Conservation (phyloP, 1,139 yeast genomes). For the Kurtzmaniella natalensis region DNA sequence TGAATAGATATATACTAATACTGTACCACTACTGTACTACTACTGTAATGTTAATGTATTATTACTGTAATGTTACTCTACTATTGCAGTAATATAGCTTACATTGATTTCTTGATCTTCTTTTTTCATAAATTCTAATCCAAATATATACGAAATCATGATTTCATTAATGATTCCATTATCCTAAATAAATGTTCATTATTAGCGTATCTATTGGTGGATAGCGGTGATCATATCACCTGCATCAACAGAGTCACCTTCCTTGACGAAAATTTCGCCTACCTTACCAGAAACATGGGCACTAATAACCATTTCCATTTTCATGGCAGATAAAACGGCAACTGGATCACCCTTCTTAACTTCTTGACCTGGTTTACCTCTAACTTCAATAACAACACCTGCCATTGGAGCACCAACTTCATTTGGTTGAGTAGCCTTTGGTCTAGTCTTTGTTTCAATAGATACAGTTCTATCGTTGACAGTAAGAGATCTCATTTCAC, state of each 20-base stretch:
- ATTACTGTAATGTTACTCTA: no score
- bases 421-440: constrained; percentile 89
- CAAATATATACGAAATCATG: no score
- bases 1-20: no score
- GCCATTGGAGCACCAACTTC: constrained; percentile 99
- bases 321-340: constrained; percentile 96
- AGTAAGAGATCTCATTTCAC: constrained; percentile 95
- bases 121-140: no score
- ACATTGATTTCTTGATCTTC: no score
- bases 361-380: constrained; percentile 79
- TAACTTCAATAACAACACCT: constrained; percentile 94
- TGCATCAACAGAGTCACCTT: constrained; percentile 94
- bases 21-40: no score
- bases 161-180: no score
- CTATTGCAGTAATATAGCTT: no score
- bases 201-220: constrained; percentile 19
- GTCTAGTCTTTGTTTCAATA: constrained; percentile 78
- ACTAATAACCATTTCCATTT: constrained; percentile 98
- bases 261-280: constrained; percentile 70
- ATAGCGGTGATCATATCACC: constrained; percentile 64
- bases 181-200: no score
- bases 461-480: constrained; percentile 85
- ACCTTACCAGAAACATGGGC: constrained; percentile 88
- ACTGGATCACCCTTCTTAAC: constrained; percentile 97
- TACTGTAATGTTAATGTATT: no score